phyloP scores from a whole-genome alignment of 768 basidiomycete species.

The Leccinum variicolor region DNA sequence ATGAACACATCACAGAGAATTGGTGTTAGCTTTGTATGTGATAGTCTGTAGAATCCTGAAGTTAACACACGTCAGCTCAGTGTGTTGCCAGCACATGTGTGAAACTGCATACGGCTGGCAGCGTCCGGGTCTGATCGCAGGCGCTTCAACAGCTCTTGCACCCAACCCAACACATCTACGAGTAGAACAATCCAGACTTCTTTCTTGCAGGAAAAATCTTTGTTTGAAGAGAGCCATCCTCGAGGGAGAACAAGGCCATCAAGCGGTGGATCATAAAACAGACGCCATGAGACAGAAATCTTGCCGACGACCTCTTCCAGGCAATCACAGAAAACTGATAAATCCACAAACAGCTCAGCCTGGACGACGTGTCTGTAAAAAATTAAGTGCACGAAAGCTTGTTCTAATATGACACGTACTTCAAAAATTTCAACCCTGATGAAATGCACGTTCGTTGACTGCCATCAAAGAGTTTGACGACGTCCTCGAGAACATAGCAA shows the following conservation, averaged over 20 bases:
- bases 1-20: slow-evolving; percentile 38
- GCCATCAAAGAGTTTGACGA: slow-evolving; percentile 30
- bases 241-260: slow-evolving; percentile 52
- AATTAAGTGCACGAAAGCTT: slow-evolving; percentile 15
- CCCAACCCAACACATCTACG: slow-evolving; percentile 20
- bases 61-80: background rate
- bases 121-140: slow-evolving; percentile 24
- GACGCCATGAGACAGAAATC: slow-evolving; percentile 35
- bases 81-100: background rate
- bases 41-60: slow-evolving; percentile 1
- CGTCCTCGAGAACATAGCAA: slow-evolving; percentile 32
- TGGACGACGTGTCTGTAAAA: slow-evolving; percentile 43
- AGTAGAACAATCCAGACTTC: slow-evolving; percentile 38
- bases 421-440: slow-evolving; percentile 38
- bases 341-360: slow-evolving; percentile 37
- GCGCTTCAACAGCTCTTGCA: slow-evolving; percentile 26
- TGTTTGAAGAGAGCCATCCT: slow-evolving; percentile 42
- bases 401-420: slow-evolving; percentile 25
- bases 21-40: slow-evolving; percentile 11
- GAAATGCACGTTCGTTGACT: slow-evolving; percentile 25
- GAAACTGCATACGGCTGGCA: slow-evolving; percentile 23
- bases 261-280: slow-evolving; percentile 19
- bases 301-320: slow-evolving; percentile 47
- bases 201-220: slow-evolving; percentile 14
- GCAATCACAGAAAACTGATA: slow-evolving; percentile 48